phyloP scores from a whole-genome alignment of 768 basidiomycete genomes.

The Tulasnella sp. region DNA sequence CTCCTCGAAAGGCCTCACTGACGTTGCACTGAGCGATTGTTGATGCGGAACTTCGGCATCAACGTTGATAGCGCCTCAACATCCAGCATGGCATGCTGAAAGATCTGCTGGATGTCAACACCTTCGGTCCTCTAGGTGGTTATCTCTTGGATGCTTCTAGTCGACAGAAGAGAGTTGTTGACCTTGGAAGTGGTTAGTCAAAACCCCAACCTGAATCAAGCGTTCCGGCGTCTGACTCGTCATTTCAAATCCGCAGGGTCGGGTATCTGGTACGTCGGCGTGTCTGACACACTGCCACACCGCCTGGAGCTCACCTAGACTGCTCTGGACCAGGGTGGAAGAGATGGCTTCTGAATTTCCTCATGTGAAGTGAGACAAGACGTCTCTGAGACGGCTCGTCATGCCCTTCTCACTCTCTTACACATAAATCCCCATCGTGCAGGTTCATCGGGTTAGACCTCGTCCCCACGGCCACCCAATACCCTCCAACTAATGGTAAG shows the following conservation, averaged over 20 bases:
- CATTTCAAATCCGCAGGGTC: neutral
- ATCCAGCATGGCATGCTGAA: neutral
- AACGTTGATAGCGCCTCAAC: constrained; percentile 1
- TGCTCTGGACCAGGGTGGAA: neutral
- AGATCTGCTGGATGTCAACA: neutral
- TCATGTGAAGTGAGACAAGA: neutral
- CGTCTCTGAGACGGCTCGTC: neutral
- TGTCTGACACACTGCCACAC: too few species aligned
- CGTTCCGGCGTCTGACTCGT: neutral
- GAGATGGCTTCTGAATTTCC: neutral
- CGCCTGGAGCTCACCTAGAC: neutral
- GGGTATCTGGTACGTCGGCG: too few species aligned
- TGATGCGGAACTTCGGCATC: neutral
- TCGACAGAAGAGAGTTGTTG: too few species aligned
- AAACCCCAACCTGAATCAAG: neutral
- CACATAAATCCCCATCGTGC: neutral
- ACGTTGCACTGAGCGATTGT: neutral
- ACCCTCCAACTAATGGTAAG: neutral
- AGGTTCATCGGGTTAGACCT: constrained; percentile 14
- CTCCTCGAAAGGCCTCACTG: too few species aligned
- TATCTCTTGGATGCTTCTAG: too few species aligned
- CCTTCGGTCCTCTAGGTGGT: neutral
- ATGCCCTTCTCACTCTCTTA: neutral
- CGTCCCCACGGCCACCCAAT: neutral
- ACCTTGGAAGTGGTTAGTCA: constrained; percentile 4